Evolutionary conservation across 2,329 filamentous ascomycete species (phyloP).

Genomic region (Coniochaeta sp.): DNA sequence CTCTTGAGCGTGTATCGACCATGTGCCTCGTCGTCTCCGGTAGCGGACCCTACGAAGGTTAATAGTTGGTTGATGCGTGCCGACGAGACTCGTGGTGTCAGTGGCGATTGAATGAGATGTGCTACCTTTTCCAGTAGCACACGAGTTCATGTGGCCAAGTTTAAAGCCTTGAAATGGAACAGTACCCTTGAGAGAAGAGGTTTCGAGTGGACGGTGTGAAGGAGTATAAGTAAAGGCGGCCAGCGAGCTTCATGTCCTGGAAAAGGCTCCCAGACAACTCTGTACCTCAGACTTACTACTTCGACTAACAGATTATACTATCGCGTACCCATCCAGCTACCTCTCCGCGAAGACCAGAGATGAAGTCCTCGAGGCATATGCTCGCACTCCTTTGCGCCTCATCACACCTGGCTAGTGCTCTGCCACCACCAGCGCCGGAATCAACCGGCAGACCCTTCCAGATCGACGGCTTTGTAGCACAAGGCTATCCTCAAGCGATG

Average conservation of each 20-base stretch:
- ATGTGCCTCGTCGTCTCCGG: neutral
- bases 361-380: neutral
- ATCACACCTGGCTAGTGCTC: neutral
- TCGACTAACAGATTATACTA: neutral
- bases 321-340: neutral
- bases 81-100: neutral
- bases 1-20: neutral
- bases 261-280: neutral
- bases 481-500: neutral
- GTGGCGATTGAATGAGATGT: neutral
- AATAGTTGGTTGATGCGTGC: neutral
- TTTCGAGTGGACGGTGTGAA: neutral
- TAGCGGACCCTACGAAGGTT: neutral
- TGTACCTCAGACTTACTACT: neutral
- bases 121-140: neutral
- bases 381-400: neutral
- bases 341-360: neutral
- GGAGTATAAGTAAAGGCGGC: neutral
- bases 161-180: neutral
- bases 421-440: neutral
- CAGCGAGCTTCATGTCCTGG: neutral
- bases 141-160: neutral
- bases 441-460: neutral
- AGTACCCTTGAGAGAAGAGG: neutral
- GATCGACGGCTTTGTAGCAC: slow-evolving; percentile 1